These are phyloP conservation scores for Suhomyces ambrosiae DNA, from an alignment of 1,139 yeast genomes.

Conservation along the genomic window DNA sequence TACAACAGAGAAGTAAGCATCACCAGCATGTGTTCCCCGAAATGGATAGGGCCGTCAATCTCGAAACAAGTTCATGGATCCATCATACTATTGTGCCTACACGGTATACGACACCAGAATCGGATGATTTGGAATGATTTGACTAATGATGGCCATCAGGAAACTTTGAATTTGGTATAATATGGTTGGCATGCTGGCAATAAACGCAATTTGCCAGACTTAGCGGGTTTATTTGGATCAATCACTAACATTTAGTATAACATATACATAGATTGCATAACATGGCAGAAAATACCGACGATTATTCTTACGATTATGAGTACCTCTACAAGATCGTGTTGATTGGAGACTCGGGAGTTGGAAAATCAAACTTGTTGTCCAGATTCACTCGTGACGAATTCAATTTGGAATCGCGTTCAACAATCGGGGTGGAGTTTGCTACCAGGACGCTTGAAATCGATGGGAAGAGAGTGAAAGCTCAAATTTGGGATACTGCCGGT, in stretches of 20 bases:
- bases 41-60: too few relatives aligned
- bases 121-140: too few relatives aligned
- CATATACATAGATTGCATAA: conserved; percentile 2
- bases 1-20: too few relatives aligned
- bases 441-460: conserved; percentile 94
- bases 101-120: too few relatives aligned
- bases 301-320: conserved; percentile 91
- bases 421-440: conserved; percentile 98
- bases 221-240: too few relatives aligned
- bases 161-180: too few relatives aligned
- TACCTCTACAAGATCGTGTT: conserved; percentile 92
- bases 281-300: conserved; percentile 58
- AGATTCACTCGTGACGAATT: conserved; percentile 95
- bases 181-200: too few relatives aligned
- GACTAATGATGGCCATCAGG: too few relatives aligned
- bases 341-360: conserved; percentile 98
- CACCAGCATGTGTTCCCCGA: too few relatives aligned
- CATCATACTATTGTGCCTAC: too few relatives aligned
- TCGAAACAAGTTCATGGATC: too few relatives aligned
- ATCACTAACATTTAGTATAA: conserved; percentile 6
- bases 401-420: conserved; percentile 89
- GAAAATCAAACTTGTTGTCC: conserved; percentile 90
- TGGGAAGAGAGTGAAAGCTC: conserved; percentile 94
- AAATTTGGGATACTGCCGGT: conserved; percentile 99
- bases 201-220: too few relatives aligned